phyloP scores from a whole-genome alignment of 2,329 filamentous ascomycete genomes.

The Colletotrichum spaethianum region DNA sequence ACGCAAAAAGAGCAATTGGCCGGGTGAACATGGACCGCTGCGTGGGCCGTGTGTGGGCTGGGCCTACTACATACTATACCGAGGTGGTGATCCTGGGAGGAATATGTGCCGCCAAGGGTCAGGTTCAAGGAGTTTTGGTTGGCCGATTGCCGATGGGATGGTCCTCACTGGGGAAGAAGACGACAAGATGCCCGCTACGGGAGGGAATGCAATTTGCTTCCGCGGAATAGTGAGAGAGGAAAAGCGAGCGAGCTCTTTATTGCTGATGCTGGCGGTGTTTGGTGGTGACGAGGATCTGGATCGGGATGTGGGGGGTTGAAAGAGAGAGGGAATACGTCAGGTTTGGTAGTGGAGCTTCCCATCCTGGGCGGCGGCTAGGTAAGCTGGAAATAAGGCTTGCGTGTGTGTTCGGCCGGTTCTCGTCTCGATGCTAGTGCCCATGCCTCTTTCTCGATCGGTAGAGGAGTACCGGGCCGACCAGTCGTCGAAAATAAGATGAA shows the following conservation, averaged over 20 bases:
- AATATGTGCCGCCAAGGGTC: neutral
- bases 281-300: neutral
- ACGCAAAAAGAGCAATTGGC: too few species aligned
- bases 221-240: neutral
- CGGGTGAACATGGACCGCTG: neutral
- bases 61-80: neutral
- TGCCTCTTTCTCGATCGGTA: neutral
- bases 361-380: conserved; percentile 1
- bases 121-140: neutral
- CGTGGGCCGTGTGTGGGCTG: neutral
- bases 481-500: neutral
- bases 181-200: neutral
- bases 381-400: conserved; percentile 3
- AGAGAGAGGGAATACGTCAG: neutral
- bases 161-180: neutral
- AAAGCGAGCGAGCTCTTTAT: neutral
- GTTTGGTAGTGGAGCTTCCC: neutral
- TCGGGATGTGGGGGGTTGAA: conserved; percentile 1
- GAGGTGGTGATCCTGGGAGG: neutral
- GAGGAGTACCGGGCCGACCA: neutral
- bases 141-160: neutral
- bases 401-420: neutral
- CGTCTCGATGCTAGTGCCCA: neutral
- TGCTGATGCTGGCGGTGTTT: neutral
- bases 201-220: neutral